These are phyloP conservation scores for Fragaria nilgerrensis DNA, from an alignment of 306 rosid species.

Conservation along the genomic window DNA sequence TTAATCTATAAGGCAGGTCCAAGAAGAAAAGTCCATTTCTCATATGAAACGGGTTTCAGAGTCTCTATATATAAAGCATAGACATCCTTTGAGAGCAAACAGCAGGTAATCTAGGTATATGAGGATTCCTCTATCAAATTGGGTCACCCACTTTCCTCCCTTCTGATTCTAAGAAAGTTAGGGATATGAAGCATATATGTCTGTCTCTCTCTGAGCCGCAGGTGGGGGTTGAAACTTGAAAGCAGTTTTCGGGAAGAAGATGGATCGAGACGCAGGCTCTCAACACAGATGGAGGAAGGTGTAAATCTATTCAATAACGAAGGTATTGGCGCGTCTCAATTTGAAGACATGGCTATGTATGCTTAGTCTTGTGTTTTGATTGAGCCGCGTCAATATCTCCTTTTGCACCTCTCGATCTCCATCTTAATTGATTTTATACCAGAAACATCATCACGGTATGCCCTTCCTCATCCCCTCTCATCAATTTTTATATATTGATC, in stretches of 20 bases:
- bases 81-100: background rate
- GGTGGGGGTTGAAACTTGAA: background rate
- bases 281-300: conserved; percentile 25
- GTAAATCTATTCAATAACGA: conserved; percentile 13
- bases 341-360: conserved; percentile 48
- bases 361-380: conserved; percentile 53
- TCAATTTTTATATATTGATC: too few species aligned
- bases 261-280: conserved; percentile 6
- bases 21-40: background rate
- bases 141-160: conserved; percentile 1
- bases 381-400: conserved; percentile 99
- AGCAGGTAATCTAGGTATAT: background rate
- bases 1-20: background rate
- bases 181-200: background rate
- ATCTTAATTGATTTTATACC: background rate
- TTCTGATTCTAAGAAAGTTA: background rate
- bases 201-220: background rate
- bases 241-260: background rate
- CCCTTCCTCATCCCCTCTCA: background rate
- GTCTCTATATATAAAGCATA: background rate
- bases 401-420: conserved; percentile 32
- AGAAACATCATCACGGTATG: conserved; percentile 16
- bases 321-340: conserved; percentile 87
- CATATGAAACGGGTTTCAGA: background rate
- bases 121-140: background rate